Evolutionary conservation across 805 yeast genomes (phyloP), one percentile per base, ranked within the genome.

Genomic region (Wickerhamiella hasegawae): DNA sequence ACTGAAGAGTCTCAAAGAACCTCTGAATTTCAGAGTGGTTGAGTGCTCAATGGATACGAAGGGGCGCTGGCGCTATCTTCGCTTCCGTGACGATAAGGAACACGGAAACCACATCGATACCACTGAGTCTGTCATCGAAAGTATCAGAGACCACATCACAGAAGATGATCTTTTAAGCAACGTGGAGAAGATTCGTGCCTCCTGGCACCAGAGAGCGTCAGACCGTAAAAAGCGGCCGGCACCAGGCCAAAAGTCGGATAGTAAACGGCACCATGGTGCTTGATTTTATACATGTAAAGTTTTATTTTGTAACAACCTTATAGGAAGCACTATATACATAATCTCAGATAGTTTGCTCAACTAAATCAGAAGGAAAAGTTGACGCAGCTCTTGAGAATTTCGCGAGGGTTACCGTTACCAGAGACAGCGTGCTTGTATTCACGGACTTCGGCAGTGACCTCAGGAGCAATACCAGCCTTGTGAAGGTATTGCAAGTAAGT

Each of bases 41-140:
- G 99, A 90, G 55, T 83, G 90, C 43, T 66, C 78, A 36, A 70
- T 74, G 51, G 78, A 74, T 41, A 59, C 61, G 18, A 65, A 67
- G 32, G 76, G 77, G 3, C 69, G 66, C 31, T 90, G 98, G 98
- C 71, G 72, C 40, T 65, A 81, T 62, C 54, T 87, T 38, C 65
- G 99, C 40, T 90, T 87, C 55, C 68, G 99, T 52, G 94, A 90
- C 58, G 99, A 90, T 56, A 90, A 90, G 52, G 57, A 69, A 14
- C 76, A 80, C 50, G 97, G 93, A 6, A 90, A 90, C 54, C 94
- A 83, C 54, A 56, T 73, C 12, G 63, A 73, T 10, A 84, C 81
- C 18, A 94, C 85, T 4, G 73, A 73, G 40, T 87, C 79, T 51
- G 84, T 90, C 23, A 58, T 87, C 31, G 72, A 74, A 43, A 77